A percentile compares a stretch with the other conserved stretches of the same genome.
These are phyloP conservation scores for Penicillium sp. DNA, from an alignment of 2,329 filamentous ascomycete species.

Conservation along the genomic window DNA sequence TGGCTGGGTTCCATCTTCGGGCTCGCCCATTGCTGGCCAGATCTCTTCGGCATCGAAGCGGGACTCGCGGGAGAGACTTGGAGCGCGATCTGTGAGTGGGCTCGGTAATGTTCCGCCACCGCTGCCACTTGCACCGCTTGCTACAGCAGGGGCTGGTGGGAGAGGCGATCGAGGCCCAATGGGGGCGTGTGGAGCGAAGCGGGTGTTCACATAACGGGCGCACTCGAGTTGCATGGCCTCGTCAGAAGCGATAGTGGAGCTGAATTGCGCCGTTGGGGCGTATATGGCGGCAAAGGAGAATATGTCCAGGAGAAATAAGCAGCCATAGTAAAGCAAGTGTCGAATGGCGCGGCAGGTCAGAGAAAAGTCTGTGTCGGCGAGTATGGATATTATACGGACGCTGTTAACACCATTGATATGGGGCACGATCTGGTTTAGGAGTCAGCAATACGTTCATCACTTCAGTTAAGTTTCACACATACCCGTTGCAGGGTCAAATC, in stretches of 20 bases:
- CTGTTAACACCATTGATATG: conserved; percentile 89
- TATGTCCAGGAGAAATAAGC: conserved; percentile 82
- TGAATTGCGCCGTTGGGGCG: conserved; percentile 70
- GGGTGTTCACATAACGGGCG: conserved; percentile 67
- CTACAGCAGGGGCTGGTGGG: conserved; percentile 12
- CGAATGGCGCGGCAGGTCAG: conserved; percentile 80
- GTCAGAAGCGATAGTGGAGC: conserved; percentile 68
- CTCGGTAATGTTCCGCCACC: conserved; percentile 12
- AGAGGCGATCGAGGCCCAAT: conserved; percentile 25
- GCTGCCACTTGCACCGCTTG: conserved; percentile 15
- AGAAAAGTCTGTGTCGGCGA: conserved; percentile 78
- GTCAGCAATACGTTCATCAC: conserved; percentile 1
- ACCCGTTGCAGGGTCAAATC: conserved; percentile 50
- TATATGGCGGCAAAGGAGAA: conserved; percentile 94
- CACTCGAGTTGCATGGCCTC: conserved; percentile 80
- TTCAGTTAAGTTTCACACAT: conserved; percentile 11
- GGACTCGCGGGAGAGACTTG: conserved; percentile 17
- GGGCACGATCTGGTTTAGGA: conserved; percentile 59
- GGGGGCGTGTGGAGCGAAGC: conserved; percentile 34
- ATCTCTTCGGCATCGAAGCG: conserved; percentile 35
- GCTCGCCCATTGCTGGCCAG: conserved; percentile 40
- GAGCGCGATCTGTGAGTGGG: conserved; percentile 19
- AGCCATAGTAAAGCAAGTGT: conserved; percentile 89
- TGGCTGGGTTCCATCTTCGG: conserved; percentile 18
- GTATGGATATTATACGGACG: conserved; percentile 75